Evolutionary conservation across 805 yeast genomes (phyloP).

Genomic region (Wickerhamomyces tratensis): DNA sequence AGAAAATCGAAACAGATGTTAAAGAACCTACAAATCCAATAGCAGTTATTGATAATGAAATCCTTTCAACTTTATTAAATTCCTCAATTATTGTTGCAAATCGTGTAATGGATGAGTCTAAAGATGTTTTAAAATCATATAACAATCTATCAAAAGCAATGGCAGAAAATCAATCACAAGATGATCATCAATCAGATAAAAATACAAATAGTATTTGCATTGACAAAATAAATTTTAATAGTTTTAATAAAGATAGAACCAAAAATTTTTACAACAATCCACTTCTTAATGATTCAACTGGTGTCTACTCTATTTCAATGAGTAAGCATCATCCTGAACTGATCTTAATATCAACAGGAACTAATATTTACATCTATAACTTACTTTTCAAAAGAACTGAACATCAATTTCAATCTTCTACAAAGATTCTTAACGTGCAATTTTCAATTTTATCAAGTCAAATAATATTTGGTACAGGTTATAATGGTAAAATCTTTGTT

Average conservation of each 20-base stretch:
- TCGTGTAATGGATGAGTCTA: too few species aligned
- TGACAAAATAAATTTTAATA: not conserved
- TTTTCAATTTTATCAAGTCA: conserved; percentile 30
- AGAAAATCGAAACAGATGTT: too few species aligned
- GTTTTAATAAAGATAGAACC: not conserved
- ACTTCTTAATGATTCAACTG: not conserved
- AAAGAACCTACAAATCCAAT: too few species aligned
- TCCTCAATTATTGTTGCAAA: too few species aligned
- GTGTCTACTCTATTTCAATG: conserved; percentile 9
- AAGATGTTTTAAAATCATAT: too few species aligned
- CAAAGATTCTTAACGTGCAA: conserved; percentile 28
- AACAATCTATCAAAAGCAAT: not conserved
- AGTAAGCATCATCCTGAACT: conserved; percentile 13
- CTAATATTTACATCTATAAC: conserved; percentile 12
- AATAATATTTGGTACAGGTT: conserved; percentile 37
- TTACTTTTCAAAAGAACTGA: conserved; percentile 19
- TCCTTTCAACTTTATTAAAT: too few species aligned
- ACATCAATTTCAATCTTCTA: conserved; percentile 28
- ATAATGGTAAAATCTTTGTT: conserved; percentile 38
- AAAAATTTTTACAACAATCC: too few species aligned
- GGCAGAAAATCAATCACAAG: not conserved
- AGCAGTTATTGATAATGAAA: too few species aligned
- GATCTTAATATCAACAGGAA: conserved; percentile 9
- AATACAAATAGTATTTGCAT: not conserved
- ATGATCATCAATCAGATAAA: not conserved